Evolutionary conservation across 495 filamentous ascomycete species (phyloP).

Genomic region (Lasiosphaeria miniovina): DNA sequence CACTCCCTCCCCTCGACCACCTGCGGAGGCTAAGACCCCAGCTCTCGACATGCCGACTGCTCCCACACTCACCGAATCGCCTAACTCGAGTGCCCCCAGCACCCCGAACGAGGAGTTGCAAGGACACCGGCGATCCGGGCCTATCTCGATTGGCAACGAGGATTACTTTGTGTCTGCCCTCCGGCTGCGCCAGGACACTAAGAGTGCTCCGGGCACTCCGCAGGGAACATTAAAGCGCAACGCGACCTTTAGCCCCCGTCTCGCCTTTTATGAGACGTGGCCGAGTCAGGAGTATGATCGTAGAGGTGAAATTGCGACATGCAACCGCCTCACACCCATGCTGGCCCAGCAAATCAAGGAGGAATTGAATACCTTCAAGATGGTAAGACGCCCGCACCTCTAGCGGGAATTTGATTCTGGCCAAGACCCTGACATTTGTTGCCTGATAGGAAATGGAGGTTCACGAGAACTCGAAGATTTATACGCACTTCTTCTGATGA

Average conservation of each 20-base stretch:
- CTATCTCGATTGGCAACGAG: slow-evolving; percentile 70
- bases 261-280: slow-evolving; percentile 96
- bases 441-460: slow-evolving; percentile 94
- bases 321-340: slow-evolving; percentile 95
- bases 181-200: slow-evolving; percentile 64
- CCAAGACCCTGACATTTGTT: slow-evolving; percentile 25
- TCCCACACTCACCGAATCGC: slow-evolving; percentile 67
- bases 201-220: slow-evolving; percentile 77
- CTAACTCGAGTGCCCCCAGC: slow-evolving; percentile 75
- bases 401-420: background rate
- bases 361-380: slow-evolving; percentile 98
- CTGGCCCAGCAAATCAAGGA: slow-evolving; percentile 99
- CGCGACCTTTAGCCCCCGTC: slow-evolving; percentile 88
- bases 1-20: slow-evolving; percentile 58
- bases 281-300: slow-evolving; percentile 93
- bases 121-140: slow-evolving; percentile 59
- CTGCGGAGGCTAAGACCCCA: slow-evolving; percentile 46
- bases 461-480: slow-evolving; percentile 95
- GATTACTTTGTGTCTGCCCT: slow-evolving; percentile 82
- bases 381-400: slow-evolving; percentile 59
- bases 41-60: slow-evolving; percentile 53
- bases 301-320: slow-evolving; percentile 93
- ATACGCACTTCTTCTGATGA: slow-evolving; percentile 96
- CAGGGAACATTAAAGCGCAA: slow-evolving; percentile 61
- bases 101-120: slow-evolving; percentile 73